Base-by-base conservation (phyloP, 805 yeast genomes). In the Candida alai region DNA sequence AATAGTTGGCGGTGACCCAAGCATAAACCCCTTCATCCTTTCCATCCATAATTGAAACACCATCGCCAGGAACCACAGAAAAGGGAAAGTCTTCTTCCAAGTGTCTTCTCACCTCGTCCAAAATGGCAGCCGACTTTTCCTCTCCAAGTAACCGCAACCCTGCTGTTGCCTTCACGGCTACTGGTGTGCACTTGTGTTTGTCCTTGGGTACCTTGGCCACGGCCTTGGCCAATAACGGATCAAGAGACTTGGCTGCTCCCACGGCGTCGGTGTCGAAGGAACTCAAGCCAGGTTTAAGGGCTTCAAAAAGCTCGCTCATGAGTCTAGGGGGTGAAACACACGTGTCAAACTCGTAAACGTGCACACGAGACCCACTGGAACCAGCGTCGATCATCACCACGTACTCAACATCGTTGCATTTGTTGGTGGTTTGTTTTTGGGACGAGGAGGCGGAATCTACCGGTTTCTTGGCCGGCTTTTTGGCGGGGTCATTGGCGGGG, bases 321-420 rank as follows among this genome's bases (percentile, higher is more conserved):
- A 93, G 78, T 39, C 65, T 70, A 28, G 99, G 97, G 36, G 95
- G 90, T 24, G 84, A 76, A 30, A 69, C 70, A 55, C 97, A 89
- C 36, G 86, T 79, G 64, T 87, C 85, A 65, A 93, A 93, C 49
- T 84, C 79, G 62, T 94, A 93, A 30, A 93, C 81, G 60, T 94
- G 99, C 24, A 93, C 84, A 58, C 98, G 80, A 11, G 97, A 88
- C 20, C 98, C 98, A 11, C 95, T 83, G 1, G 97, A 89, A 6
- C 98, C 99, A 6, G 98, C 98, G 66, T 93, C 99, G 37, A 93
- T 70, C 96, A 93, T 88, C 16, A 93, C 74, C 19, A 89, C 97
- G 48, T 73, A 90, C 52, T 84, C 83, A 22, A 74, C 61, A 29
- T 63, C 57, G 15, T 57, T 45, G 37, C 69, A 63, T 6, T 9